Base-by-base conservation (phyloP, 2,329 filamentous ascomycete genomes). In the Pseudocercospora vitis region DNA sequence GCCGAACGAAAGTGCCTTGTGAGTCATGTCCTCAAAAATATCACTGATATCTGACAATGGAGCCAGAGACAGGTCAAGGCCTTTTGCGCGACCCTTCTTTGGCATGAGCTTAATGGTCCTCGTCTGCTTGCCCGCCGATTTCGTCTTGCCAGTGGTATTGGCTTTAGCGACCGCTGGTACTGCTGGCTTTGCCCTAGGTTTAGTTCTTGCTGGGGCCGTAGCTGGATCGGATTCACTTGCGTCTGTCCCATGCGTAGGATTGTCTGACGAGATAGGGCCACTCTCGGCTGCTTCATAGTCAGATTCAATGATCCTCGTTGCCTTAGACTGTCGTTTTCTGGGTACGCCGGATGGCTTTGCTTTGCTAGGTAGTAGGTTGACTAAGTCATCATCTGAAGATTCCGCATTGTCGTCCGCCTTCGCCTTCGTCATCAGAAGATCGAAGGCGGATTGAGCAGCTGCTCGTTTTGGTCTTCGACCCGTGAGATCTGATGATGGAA, bases 11-110 rank as follows among this genome's bases (percentile, higher is more conserved):
- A 68, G 42, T 60, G 71, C 74, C 39, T 70, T 75, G 0, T 58
- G 50, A 0, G 76, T 71, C 32, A 84, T 74, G 24, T 80, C 72
- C 1, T 62, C 62, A 51, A 85, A 79, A 7, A 81, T 81, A 1
- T 77, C 73, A 2, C 72, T 48, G 4, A 80, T 74, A 16, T 74
- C 67, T 7, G 68, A 70, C 0, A 81, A 58, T 3, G 79, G 80
- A 4, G 78, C 76, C 2, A 79, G 64, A 12, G 48, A 67, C 0
- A 61, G 52, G 46, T 76, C 61, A 0, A 68, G 42, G 4, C 56
- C 56, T 21, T 49, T 11, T 4, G 42, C 28, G 2, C n/a, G 31
- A 35, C 52, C 48, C 32, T 32, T 49, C 14, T 8, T 19, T 26
- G 23, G 14, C 32, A 11, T 28, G 11, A 53, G 37, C 18, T 46